Evolutionary conservation across 495 filamentous ascomycete genomes (phyloP).

Genomic region (Lasiosphaeria miniovina): DNA sequence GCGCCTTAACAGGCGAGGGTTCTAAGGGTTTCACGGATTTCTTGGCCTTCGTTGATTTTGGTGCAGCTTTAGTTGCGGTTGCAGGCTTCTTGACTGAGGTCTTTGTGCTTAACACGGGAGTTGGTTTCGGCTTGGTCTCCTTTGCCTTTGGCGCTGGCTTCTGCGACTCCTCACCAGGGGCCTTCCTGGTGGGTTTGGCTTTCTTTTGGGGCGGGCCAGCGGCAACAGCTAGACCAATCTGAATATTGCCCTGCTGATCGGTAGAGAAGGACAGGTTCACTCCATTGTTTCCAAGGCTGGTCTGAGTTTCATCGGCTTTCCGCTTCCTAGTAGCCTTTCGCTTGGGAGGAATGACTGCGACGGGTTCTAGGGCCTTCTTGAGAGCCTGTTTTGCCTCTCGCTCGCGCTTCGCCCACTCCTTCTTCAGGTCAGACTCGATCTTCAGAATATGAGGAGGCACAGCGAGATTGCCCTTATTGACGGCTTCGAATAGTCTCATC

Average conservation of each 20-base stretch:
- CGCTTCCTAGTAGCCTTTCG: slow-evolving; percentile 23
- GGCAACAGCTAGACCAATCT: not conserved
- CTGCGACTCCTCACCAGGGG: not conserved
- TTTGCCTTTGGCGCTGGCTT: slow-evolving; percentile 5
- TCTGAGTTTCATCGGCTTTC: slow-evolving; percentile 25
- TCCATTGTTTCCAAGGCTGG: slow-evolving; percentile 7
- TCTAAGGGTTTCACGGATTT: not conserved
- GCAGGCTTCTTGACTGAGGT: not conserved
- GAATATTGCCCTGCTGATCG: slow-evolving; percentile 12
- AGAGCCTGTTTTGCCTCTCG: slow-evolving; percentile 43
- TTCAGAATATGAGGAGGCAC: slow-evolving; percentile 43
- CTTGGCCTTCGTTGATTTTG: not conserved
- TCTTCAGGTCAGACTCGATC: slow-evolving; percentile 52
- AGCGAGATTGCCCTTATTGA: slow-evolving; percentile 41
- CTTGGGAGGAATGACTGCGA: slow-evolving; percentile 1
- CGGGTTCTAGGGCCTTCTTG: slow-evolving; percentile 13
- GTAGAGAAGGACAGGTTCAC: slow-evolving; percentile 16
- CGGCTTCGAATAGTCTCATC: slow-evolving; percentile 52
- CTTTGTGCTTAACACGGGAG: slow-evolving; percentile 1
- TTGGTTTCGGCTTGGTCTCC: not conserved
- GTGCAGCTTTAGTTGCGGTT: slow-evolving; percentile 1
- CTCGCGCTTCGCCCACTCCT: slow-evolving; percentile 47
- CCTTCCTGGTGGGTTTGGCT: slow-evolving; percentile 12
- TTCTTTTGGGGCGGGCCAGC: slow-evolving; percentile 17
- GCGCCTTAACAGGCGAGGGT: not conserved